A percentile compares a stretch with the other conserved stretches of the same genome.
Evolutionary conservation across 176 grass and related monocot genomes (phyloP).

Genomic region (Thinopyrum elongatum): DNA sequence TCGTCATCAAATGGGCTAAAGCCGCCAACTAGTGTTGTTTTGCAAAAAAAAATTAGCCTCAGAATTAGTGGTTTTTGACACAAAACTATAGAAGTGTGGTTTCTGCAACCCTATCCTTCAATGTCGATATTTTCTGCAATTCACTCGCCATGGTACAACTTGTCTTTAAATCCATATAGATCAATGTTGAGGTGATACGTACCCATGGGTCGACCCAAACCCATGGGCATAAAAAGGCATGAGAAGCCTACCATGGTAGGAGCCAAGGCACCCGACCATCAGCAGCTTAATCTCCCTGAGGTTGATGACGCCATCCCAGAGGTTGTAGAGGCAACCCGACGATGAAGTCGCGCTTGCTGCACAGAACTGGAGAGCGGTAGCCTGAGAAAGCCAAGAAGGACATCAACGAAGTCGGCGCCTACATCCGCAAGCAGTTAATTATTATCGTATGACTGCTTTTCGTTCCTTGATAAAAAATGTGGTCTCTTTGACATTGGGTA

Average conservation of each 20-base stretch:
- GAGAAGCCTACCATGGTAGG: not conserved
- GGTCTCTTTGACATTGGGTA: too few species aligned
- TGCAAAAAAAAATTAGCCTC: too few species aligned
- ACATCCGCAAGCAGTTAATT: constrained; percentile 13
- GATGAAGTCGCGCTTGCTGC: not conserved
- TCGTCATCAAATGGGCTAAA: too few species aligned
- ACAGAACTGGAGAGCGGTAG: not conserved
- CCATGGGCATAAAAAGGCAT: not conserved
- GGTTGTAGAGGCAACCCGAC: not conserved
- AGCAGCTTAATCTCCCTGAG: not conserved
- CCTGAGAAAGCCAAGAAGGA: constrained; percentile 8
- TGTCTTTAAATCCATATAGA: too few species aligned
- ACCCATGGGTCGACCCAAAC: not conserved
- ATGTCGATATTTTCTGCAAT: too few species aligned
- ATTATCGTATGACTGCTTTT: too few species aligned
- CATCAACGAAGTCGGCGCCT: constrained; percentile 11
- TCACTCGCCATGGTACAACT: too few species aligned
- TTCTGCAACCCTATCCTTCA: too few species aligned
- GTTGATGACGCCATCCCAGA: not conserved
- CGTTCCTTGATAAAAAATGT: too few species aligned
- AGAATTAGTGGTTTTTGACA: too few species aligned
- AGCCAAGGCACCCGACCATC: not conserved
- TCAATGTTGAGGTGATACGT: not conserved
- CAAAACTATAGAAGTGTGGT: too few species aligned
- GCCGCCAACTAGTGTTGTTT: too few species aligned